Evolutionary conservation across 73 alveolate species (phyloP).

Genomic region (Paramecium caudatum): DNA sequence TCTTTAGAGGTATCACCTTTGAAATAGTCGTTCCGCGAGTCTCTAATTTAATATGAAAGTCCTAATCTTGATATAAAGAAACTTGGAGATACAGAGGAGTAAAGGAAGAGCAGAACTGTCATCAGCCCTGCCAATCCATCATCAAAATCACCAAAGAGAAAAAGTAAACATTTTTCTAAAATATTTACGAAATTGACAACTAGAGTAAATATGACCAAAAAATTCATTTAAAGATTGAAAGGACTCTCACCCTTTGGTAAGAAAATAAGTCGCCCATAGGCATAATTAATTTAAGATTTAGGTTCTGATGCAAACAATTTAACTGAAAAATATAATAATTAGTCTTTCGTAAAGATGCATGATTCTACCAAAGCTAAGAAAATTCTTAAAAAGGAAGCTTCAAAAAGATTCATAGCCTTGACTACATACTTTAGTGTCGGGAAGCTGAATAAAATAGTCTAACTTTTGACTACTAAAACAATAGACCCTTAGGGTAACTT

Average conservation of each 20-base stretch:
- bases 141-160: background rate
- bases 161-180: slow-evolving; percentile 2
- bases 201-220: slow-evolving; percentile 10
- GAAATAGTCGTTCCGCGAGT: slow-evolving; percentile 12
- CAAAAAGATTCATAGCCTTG: background rate
- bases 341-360: background rate
- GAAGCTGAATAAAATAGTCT: background rate
- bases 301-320: background rate
- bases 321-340: slow-evolving; percentile 6
- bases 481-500: slow-evolving; percentile 49
- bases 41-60: background rate
- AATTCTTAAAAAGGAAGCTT: background rate
- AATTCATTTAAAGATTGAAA: slow-evolving; percentile 17
- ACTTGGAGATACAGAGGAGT: slow-evolving; percentile 14
- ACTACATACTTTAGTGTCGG: background rate
- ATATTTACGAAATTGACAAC: slow-evolving; percentile 46
- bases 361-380: background rate
- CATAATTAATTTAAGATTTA: slow-evolving; percentile 42
- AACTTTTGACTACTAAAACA: background rate
- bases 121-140: background rate
- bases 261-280: background rate
- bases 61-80: slow-evolving; percentile 10
- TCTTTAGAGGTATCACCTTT: slow-evolving; percentile 9
- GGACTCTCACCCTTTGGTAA: background rate
- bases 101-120: slow-evolving; percentile 4